Base-by-base conservation (phyloP, 1,284 basidiomycete species). In the Takashimella tepidaria region DNA sequence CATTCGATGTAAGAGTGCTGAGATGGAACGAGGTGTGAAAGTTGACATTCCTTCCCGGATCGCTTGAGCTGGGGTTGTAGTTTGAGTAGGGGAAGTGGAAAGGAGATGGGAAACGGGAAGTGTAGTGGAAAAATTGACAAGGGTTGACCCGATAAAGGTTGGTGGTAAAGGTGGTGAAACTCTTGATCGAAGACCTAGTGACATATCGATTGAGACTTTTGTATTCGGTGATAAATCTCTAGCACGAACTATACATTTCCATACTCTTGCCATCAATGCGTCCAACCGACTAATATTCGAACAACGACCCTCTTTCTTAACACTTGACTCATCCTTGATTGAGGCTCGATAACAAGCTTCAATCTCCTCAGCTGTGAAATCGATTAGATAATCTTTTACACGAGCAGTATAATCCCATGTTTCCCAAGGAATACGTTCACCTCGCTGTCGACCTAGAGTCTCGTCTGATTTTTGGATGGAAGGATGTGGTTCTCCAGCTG, bases 191-290 rank as follows among this genome's bases (percentile, higher is more conserved):
- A 76, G 49, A 10, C 76, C 70, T 25, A 76, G 54, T 3, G 72
- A 70, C 13, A 73, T 55, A 52, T 70, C 63, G 41, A 75, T 53
- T 49, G 68, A 61, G 43, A 67, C 62, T 8, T 50, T 42, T 10
- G 64, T 52, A 23, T 69, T 62, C 8, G 61, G 49, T 6, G 37
- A 54, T 16, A 72, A 49, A 2, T 57, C 56, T n/a, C 74, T 70
- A 5, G 77, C 77, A 46, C 73, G 73, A 45, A 76, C 69, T 46
- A 78, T 63, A 27, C 72, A 60, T 1, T 59, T 51, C 78, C 78
- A 80, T 5, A 79, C 48, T 59, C 77, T 74, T 2, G 76, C 76
- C 13, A 77, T 68, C 23, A 80, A 67, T 1, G 77, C 72, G 59
- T 79, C 78, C 23, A 79, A 69, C 52, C 74, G 72, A 56, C 77